phyloP scores from a whole-genome alignment of 306 rosid genomes.

The Inga laurina region DNA sequence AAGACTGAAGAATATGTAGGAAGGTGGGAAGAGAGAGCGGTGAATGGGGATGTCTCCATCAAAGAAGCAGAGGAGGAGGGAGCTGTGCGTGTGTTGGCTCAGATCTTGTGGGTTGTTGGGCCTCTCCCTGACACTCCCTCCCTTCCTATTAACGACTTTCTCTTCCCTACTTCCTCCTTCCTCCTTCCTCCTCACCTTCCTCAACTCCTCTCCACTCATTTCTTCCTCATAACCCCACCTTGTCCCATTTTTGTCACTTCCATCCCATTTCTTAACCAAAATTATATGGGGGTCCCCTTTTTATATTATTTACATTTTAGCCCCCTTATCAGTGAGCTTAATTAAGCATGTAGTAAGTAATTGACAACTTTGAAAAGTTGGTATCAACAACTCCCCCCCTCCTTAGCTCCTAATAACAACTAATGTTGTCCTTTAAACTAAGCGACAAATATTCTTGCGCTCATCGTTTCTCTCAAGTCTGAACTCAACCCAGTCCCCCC shows the following conservation, averaged over 20 bases:
- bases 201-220: background rate
- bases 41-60: constrained; percentile 20
- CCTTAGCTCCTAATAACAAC: background rate
- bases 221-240: background rate
- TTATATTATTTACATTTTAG: background rate
- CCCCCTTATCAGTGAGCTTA: background rate
- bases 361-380: background rate
- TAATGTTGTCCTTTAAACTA: background rate
- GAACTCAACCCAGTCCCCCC: background rate
- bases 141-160: background rate
- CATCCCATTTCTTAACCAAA: background rate
- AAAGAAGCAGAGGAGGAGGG: constrained; percentile 15
- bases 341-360: background rate
- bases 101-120: constrained; percentile 22
- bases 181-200: background rate
- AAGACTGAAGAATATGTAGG: background rate
- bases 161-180: background rate
- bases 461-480: background rate
- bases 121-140: background rate
- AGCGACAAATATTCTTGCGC: background rate
- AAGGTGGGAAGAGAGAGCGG: background rate
- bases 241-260: background rate
- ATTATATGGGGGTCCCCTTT: background rate
- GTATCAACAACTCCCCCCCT: no score
- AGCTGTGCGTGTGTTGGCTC: background rate